A percentile compares a stretch with the other conserved stretches of the same genome.
Conservation (phyloP, 352 stramenopile genomes). For the Peronosclerospora sorghi region DNA sequence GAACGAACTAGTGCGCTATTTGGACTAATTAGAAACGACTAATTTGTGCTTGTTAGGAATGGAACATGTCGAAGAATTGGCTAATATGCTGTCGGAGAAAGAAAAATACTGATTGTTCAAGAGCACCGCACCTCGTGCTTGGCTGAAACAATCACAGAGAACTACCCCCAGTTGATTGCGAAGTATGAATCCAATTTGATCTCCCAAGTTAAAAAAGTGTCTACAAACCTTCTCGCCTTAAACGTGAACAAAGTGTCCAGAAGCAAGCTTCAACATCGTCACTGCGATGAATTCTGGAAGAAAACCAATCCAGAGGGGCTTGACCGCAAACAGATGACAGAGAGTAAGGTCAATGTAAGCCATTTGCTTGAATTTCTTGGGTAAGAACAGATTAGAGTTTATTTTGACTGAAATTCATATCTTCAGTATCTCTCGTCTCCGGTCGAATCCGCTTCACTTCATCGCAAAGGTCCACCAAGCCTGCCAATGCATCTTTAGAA, state of each 20-base stretch:
- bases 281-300: constrained; percentile 8
- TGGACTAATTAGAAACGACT: not conserved
- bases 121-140: constrained; percentile 39
- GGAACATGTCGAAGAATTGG: constrained; percentile 38
- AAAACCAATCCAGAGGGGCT: constrained; percentile 1
- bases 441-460: constrained; percentile 18
- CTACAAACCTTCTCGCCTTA: constrained; percentile 16
- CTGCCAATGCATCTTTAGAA: constrained; percentile 15
- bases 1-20: not conserved
- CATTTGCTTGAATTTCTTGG: not conserved
- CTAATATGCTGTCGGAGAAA: constrained; percentile 28
- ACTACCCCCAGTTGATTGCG: constrained; percentile 21
- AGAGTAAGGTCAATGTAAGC: constrained; percentile 1
- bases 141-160: constrained; percentile 29
- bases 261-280: constrained; percentile 21
- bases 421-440: constrained; percentile 8
- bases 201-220: constrained; percentile 12
- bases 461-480: constrained; percentile 14
- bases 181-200: constrained; percentile 13
- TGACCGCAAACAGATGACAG: not conserved
- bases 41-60: constrained; percentile 21
- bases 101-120: constrained; percentile 28
- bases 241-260: constrained; percentile 18
- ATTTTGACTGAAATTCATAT: not conserved
- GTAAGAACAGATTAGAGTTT: not conserved